Conservation (phyloP, 495 filamentous ascomycete species). For the Talaromyces trachyspermus region DNA sequence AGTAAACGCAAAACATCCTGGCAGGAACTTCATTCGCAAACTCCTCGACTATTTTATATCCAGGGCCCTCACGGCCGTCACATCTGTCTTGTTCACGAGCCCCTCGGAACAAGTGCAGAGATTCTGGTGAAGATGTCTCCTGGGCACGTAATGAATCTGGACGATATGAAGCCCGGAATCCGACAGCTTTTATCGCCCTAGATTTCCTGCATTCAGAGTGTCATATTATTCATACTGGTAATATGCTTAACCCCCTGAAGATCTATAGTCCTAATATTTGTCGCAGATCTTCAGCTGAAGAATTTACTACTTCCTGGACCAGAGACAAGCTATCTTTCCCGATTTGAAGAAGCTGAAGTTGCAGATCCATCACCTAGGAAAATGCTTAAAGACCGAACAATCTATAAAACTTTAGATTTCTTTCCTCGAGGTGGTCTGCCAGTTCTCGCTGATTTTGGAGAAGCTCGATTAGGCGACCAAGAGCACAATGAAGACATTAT, state of each 20-base stretch:
- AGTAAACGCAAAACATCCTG: conserved; percentile 20
- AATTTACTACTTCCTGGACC: neutral
- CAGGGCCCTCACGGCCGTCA: conserved; percentile 18
- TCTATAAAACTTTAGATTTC: conserved; percentile 32
- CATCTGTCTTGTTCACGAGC: conserved; percentile 22
- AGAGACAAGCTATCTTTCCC: neutral
- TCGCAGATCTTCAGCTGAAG: conserved; percentile 1
- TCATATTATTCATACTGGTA: conserved; percentile 32
- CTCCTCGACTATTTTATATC: conserved; percentile 24
- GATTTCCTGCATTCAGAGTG: conserved; percentile 33
- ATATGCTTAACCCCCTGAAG: conserved; percentile 8
- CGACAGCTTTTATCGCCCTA: conserved; percentile 27
- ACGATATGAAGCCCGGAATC: conserved; percentile 21
- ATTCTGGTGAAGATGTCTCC: conserved; percentile 8
- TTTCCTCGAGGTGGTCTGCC: too few relatives aligned
- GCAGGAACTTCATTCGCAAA: conserved; percentile 18
- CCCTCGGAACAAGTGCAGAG: conserved; percentile 21
- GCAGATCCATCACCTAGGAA: conserved; percentile 27
- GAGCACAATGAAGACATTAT: conserved; percentile 25
- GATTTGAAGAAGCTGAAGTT: conserved; percentile 16
- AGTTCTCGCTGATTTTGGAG: conserved; percentile 24
- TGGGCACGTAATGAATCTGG: conserved; percentile 13
- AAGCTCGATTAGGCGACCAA: conserved; percentile 22
- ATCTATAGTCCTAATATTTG: conserved; percentile 10
- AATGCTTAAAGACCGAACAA: conserved; percentile 16